These are phyloP conservation scores for Alternaria gaisen DNA, from an alignment of 2,329 filamentous ascomycete species.

Conservation along the genomic window DNA sequence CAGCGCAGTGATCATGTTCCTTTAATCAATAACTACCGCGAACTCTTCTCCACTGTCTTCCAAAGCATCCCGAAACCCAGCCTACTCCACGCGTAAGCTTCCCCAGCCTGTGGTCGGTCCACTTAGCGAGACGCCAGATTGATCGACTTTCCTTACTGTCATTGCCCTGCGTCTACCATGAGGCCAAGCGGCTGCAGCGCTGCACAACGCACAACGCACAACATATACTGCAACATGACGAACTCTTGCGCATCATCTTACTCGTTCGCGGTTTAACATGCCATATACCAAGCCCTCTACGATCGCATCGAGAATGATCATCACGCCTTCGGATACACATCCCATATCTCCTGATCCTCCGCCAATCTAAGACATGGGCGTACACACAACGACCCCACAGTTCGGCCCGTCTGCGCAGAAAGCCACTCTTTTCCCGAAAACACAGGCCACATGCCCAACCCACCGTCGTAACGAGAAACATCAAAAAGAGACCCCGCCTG, in stretches of 20 bases:
- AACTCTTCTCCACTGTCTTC: background rate
- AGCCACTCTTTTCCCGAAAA: conserved; percentile 5
- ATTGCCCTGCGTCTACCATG: conserved; percentile 15
- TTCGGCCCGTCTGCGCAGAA: conserved; percentile 14
- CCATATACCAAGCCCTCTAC: conserved; percentile 5
- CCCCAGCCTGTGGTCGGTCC: conserved; percentile 5
- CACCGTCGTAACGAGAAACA: conserved; percentile 4
- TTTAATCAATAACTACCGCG: background rate
- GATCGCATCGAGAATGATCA: background rate
- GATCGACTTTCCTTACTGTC: conserved; percentile 1
- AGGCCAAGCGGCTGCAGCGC: conserved; percentile 11
- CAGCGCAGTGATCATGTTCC: background rate
- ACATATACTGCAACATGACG: background rate
- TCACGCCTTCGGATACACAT: background rate
- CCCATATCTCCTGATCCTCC: conserved; percentile 1
- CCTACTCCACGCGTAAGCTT: conserved; percentile 5
- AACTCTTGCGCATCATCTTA: conserved; percentile 4
- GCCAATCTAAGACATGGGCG: background rate
- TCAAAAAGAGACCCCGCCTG: conserved; percentile 6
- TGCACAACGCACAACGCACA: background rate
- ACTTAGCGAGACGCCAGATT: conserved; percentile 3
- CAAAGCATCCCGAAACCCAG: conserved; percentile 9
- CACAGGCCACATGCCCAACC: conserved; percentile 1
- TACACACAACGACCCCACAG: conserved; percentile 2
- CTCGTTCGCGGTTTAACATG: background rate